Conservation (phyloP, 257 asterid genomes). For the Fraxinus excelsior region DNA sequence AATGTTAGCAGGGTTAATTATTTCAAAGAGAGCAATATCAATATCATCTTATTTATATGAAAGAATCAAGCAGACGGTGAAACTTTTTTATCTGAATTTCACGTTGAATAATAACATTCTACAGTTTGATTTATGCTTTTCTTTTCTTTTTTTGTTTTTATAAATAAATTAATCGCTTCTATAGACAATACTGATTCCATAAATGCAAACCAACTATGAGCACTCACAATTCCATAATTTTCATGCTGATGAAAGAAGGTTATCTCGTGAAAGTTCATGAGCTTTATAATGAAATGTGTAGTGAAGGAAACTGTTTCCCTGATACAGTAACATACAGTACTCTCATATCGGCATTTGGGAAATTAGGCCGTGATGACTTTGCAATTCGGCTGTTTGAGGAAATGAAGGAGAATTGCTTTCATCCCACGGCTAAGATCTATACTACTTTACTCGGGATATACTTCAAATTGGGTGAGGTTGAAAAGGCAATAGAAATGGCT, state of each 20-base stretch:
- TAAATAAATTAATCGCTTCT: not conserved
- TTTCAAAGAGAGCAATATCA: not conserved
- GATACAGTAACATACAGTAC: not conserved
- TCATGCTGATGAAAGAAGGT: conserved; percentile 3
- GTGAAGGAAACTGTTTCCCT: not conserved
- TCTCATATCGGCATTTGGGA: not conserved
- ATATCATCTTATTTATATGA: not conserved
- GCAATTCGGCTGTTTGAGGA: conserved; percentile 4
- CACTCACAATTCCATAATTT: conserved; percentile 1
- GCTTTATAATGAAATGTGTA: not conserved
- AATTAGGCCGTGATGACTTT: not conserved
- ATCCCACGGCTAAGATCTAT: not conserved
- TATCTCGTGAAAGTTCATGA: not conserved
- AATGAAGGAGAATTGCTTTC: not conserved
- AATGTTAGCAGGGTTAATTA: not conserved
- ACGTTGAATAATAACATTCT: not conserved
- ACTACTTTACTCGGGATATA: conserved; percentile 1
- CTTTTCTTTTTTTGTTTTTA: no score
- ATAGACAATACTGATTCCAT: not conserved
- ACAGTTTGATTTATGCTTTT: not conserved
- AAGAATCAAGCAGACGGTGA: conserved; percentile 7
- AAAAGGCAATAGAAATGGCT: not conserved
- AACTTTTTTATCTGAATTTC: not conserved
- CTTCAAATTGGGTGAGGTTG: conserved; percentile 1
- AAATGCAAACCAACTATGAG: conserved; percentile 1